Evolutionary conservation across 495 filamentous ascomycete species (phyloP), one percentile per base, ranked within the genome.

Genomic region (Hypoxylon trugodes): DNA sequence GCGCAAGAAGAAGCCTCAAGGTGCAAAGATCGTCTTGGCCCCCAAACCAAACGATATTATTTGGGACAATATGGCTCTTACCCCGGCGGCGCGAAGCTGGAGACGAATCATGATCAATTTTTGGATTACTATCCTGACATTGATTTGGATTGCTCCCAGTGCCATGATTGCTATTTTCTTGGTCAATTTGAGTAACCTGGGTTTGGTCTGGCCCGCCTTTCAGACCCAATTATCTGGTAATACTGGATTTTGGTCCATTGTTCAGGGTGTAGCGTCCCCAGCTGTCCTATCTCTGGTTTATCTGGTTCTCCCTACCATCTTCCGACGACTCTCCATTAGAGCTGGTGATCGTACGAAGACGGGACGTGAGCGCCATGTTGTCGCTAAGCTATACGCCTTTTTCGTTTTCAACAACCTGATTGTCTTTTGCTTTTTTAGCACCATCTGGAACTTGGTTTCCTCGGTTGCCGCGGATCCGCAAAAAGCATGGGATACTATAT

Each of bases 331-430:
- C 22, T 85, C 91, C 1, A 88, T 92, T 37, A 81, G 81, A 57
- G 88, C 87, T 16, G 96, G 95, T 58, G 94, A 97, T 72, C 81
- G 86, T 57, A 96, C 91, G 33, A 98, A 97, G 72, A 96, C 93
- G 2, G 90, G 90, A 15, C 86, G 95, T 28, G 95, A 98, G 66
- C 84, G 91, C n/a, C 93, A 98, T 73, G 95, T 98, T 62, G 84
- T 93, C 22, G 85, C 86, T 47, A 95, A 96, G 70, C 82, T 99
- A 1, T 99, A 97, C 73, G 82, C 91, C 10, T 99, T 99, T 77
- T 98, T 98, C 77, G 86, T 98, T 41, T 91, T 99, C 83, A 99
- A 99, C 81, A 97, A 98, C 71, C 77, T 98, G 41, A 75, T 98
- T 66, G 87, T 98, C 56, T 97, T 97, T 77, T 96, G 93, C 15